These are phyloP conservation scores for Phlyctochytrium arcticum DNA, from an alignment of 192 early-diverging fungal genomes.

Conservation along the genomic window DNA sequence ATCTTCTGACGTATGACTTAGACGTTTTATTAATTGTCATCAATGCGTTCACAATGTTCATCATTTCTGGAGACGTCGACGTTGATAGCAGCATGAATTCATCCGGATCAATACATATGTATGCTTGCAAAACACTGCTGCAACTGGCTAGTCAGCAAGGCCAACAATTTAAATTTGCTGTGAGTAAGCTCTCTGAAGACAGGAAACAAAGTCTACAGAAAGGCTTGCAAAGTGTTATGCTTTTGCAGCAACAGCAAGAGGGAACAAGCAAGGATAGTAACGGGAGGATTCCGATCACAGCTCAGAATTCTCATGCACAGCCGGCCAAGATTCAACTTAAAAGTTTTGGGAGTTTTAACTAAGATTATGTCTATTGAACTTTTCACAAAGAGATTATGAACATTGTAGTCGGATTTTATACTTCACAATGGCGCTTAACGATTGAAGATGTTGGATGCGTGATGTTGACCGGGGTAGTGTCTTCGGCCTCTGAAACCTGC, in stretches of 20 bases:
- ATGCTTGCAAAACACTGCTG: slow-evolving; percentile 13
- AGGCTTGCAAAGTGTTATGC: slow-evolving; percentile 22
- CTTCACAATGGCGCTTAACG: not conserved
- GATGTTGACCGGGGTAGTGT: slow-evolving; percentile 13
- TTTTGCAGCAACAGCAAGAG: not conserved
- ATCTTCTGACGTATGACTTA: too few species aligned
- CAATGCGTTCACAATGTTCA: too few species aligned
- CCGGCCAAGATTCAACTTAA: slow-evolving; percentile 39
- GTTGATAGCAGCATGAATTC: too few species aligned
- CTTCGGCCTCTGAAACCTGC: not conserved
- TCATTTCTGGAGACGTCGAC: too few species aligned
- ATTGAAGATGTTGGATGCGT: slow-evolving; percentile 8
- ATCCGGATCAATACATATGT: too few species aligned
- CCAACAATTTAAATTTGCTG: slow-evolving; percentile 17
- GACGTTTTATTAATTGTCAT: too few species aligned
- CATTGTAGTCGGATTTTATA: not conserved
- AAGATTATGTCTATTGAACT: too few species aligned
- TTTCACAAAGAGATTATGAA: too few species aligned
- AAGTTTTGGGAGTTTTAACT: slow-evolving; percentile 26
- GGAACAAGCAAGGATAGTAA: not conserved
- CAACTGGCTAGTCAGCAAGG: slow-evolving; percentile 24
- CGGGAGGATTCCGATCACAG: too few species aligned
- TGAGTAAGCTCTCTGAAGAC: slow-evolving; percentile 11
- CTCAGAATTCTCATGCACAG: too few species aligned
- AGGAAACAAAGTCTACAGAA: slow-evolving; percentile 15